A percentile compares a stretch with the other conserved stretches of the same genome.
Conservation (phyloP, 2,329 filamentous ascomycete species). For the Aureobasidium pullulans region DNA sequence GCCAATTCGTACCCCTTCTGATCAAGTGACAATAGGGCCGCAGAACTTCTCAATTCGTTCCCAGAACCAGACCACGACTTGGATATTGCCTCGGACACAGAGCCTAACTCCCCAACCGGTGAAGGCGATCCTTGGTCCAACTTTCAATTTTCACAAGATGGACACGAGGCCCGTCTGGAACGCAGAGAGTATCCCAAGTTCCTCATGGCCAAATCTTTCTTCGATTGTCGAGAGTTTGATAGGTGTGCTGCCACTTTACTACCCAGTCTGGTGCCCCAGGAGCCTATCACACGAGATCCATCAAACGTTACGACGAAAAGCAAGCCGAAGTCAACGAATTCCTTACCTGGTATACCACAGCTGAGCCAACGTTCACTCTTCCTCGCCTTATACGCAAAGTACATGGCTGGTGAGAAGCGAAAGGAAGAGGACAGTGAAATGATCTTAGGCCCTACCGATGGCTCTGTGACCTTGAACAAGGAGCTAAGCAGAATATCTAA, state of each 20-base stretch:
- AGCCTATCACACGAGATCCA: constrained; percentile 22
- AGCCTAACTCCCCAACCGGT: constrained; percentile 40
- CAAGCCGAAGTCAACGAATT: constrained; percentile 49
- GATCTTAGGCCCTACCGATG: constrained; percentile 88
- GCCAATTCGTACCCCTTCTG: constrained; percentile 15
- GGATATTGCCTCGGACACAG: constrained; percentile 48
- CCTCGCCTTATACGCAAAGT: constrained; percentile 84
- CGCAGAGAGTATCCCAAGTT: constrained; percentile 74
- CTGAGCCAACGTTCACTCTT: constrained; percentile 91
- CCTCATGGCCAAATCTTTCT: constrained; percentile 84
- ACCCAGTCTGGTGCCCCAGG: constrained; percentile 57
- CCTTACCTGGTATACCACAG: constrained; percentile 33
- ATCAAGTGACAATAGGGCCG: constrained; percentile 57
- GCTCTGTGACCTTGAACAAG: constrained; percentile 76
- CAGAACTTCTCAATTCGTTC: constrained; percentile 84
- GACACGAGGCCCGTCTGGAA: constrained; percentile 54
- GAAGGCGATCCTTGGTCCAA: neutral
- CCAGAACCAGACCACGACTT: constrained; percentile 41
- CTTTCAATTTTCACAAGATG: constrained; percentile 9
- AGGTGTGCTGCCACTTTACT: constrained; percentile 85
- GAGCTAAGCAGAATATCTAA: constrained; percentile 70
- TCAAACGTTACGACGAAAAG: constrained; percentile 39
- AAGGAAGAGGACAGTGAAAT: constrained; percentile 97
- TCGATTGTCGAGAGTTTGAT: constrained; percentile 92
- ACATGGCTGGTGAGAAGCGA: constrained; percentile 87